Evolutionary conservation across 805 yeast genomes (phyloP).

Genomic region (Ogataea trehalophila): DNA sequence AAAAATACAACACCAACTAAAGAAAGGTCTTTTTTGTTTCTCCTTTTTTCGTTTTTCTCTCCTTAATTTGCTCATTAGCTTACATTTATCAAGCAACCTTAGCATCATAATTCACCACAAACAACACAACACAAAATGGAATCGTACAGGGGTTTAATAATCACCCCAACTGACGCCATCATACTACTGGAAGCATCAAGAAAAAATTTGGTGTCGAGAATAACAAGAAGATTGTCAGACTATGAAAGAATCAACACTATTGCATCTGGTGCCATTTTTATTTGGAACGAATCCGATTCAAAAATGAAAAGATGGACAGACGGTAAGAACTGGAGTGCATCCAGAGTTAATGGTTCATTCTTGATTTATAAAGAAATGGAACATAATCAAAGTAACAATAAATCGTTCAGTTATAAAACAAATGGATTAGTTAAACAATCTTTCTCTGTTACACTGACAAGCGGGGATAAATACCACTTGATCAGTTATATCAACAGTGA

Average conservation of each 20-base stretch:
- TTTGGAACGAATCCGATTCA: constrained; percentile 69
- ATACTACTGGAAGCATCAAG: constrained; percentile 63
- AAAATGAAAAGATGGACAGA: constrained; percentile 79
- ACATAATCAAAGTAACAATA: constrained; percentile 12
- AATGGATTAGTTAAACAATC: constrained; percentile 63
- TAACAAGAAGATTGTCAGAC: constrained; percentile 53
- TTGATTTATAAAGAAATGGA: constrained; percentile 62
- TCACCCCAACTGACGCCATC: constrained; percentile 57
- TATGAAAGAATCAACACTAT: constrained; percentile 47
- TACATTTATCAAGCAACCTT: no score
- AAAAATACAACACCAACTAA: no score
- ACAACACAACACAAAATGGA: constrained; percentile 20
- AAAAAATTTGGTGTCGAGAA: constrained; percentile 49
- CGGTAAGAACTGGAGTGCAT: constrained; percentile 69
- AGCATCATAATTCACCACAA: no score
- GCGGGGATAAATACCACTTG: constrained; percentile 52
- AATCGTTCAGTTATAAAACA: constrained; percentile 37
- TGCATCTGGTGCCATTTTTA: constrained; percentile 54
- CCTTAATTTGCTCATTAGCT: no score
- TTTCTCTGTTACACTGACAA: constrained; percentile 50
- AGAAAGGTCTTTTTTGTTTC: no score
- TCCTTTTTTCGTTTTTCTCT: no score
- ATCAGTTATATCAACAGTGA: constrained; percentile 44
- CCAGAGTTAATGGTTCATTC: constrained; percentile 61
- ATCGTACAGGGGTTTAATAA: constrained; percentile 57